Base-by-base conservation (phyloP, 2,329 filamentous ascomycete genomes). In the Microcyclospora pomicola region DNA sequence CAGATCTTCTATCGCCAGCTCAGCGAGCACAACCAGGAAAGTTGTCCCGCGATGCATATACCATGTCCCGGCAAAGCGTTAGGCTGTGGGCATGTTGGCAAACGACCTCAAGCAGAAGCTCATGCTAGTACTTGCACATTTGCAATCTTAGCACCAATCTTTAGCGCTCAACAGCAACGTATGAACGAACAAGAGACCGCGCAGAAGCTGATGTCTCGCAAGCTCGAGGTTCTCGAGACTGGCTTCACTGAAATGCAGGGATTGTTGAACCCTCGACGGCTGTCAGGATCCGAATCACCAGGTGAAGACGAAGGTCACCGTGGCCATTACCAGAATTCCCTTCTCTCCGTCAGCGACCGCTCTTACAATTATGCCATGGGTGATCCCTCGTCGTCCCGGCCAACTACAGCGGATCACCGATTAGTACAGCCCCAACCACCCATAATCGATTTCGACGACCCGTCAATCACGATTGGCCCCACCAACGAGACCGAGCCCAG, bases 71-170 rank as follows among this genome's bases (percentile, higher is more conserved):
- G 66, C 29, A 48, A 55, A 15, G 51, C 59, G 10, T 53, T 65
- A 10, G 66, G 67, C 11, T 70, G 67, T 47, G 54, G 50, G 14
- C 57, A 58, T 43, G 50, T 50, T 2, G 58, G 56, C 27, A 61
- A 61, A 44, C 60, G 65, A 13, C 49, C 47, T 7, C 50, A 60
- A 14, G 53, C 64, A n/a, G 46, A 59, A 15, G 46, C 45, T 9
- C 67, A 70, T 38, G 57, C 61, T 19, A 51, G 50, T 34, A 49
- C 42, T 9, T 70, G 67, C 44, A 55, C 60, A 3, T 63, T 68
- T 48, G 66, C 65, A 7, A 63, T 54, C 36, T 62, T 70, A 50
- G 59, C 62, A 3, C 66, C 66, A 0, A 54, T 63, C 27, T 56
- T 69, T 38, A 50, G 56, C 27, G 54, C 59, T 15, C 62, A 68